Evolutionary conservation across 306 rosid species (phyloP).

Genomic region (Cicer pinnatifidum): DNA sequence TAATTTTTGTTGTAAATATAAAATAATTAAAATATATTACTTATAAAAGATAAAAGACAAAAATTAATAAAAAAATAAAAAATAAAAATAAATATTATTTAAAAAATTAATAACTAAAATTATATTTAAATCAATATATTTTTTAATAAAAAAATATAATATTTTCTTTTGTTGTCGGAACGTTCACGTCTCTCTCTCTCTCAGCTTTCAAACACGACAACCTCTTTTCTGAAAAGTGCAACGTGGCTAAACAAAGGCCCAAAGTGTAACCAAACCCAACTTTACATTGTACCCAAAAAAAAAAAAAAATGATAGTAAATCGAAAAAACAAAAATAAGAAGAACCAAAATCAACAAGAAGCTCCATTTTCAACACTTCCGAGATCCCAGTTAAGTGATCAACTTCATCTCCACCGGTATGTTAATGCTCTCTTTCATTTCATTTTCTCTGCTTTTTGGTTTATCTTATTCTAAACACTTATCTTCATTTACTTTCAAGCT

Average conservation of each 20-base stretch:
- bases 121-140: too few species aligned
- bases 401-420: slow-evolving; percentile 28
- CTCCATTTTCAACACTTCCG: slow-evolving; percentile 13
- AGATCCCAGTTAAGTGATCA: slow-evolving; percentile 41
- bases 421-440: not conserved
- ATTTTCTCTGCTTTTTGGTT: not conserved
- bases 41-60: too few species aligned
- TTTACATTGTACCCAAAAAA: not conserved
- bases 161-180: not conserved
- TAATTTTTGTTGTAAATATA: too few species aligned
- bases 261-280: slow-evolving; percentile 23
- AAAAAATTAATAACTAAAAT: too few species aligned
- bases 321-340: not conserved
- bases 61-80: too few species aligned
- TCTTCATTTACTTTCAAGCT: not conserved
- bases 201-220: not conserved
- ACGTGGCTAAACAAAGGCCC: slow-evolving; percentile 45
- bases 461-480: not conserved
- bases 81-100: too few species aligned
- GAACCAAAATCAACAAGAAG: not conserved
- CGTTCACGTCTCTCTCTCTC: not conserved
- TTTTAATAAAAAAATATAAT: too few species aligned
- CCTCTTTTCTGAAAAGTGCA: slow-evolving; percentile 3
- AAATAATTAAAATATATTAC: too few species aligned
- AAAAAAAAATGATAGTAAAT: not conserved